Evolutionary conservation across 2,329 filamentous ascomycete genomes (phyloP), one percentile per base, ranked within the genome.

Genomic region (Incumbomyces delicatus): DNA sequence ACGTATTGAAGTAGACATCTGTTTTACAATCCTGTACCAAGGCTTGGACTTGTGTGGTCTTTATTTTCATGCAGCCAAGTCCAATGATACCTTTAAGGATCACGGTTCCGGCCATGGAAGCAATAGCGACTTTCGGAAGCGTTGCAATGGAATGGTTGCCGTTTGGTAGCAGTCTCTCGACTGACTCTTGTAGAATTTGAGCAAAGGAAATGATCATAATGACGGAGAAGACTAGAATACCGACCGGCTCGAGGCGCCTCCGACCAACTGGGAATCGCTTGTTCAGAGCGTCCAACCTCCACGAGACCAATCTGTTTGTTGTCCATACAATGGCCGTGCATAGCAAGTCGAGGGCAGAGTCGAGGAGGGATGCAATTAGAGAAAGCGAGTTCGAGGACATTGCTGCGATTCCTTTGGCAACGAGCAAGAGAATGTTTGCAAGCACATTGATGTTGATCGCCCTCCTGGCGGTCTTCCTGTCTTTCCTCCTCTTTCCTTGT

Each of bases 1-100:
- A 69, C 0, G 77, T 76, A 58, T 81, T 81, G 65, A 82, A 82
- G 53, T 78, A 69, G 14, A 81, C 77, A 50, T 81, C 78, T 0
- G 75, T 78, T 59, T 80, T 78, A 60, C 77, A 80, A 56, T 81
- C 77, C 57, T 80, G 77, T 0, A 73, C 77, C 4, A 84, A 63
- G 0, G 78, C 78, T 52, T 80, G 77, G 0, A 82, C 78, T 56
- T 80, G 77, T 0, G 77, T 80, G 2, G 78, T 81, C 54, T 80
- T 79, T 53, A 82, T 73, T 2, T 69, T 65, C 2, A 72, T 67
- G 56, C 78, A 81, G 36, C 74, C 76, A 13, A 81, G 61, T 66
- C 78, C 77, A 44, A 80, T 79, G 7, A 74, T 68, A 1, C 76
- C 76, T 58, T 81, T 81, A 40, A 81, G 62, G 1, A 76, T 65